phyloP scores from a whole-genome alignment of 345 rosid genomes.

The Moringa oleifera region DNA sequence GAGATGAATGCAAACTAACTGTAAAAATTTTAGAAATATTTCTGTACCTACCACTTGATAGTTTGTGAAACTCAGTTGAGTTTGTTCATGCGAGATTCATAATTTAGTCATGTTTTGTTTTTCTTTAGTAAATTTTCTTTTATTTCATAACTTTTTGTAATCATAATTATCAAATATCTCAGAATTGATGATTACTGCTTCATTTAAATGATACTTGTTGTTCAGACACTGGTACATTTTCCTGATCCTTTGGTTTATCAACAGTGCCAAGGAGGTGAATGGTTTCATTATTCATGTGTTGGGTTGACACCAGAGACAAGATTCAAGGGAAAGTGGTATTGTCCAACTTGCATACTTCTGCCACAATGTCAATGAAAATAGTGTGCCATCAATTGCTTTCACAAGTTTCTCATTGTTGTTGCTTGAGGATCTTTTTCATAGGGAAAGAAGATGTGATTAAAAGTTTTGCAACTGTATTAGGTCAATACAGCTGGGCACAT shows the following conservation, averaged over 20 bases:
- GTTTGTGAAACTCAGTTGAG: not conserved
- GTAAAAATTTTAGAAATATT: not conserved
- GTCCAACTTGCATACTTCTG: conserved; percentile 80
- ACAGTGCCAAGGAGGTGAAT: conserved; percentile 99
- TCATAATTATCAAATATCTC: not conserved
- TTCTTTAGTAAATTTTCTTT: too few species aligned
- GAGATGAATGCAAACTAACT: not conserved
- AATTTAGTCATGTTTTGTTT: not conserved
- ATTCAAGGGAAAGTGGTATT: conserved; percentile 98
- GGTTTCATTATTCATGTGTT: conserved; percentile 98
- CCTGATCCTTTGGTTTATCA: conserved; percentile 1
- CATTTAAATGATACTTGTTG: too few species aligned
- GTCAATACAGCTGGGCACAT: not conserved
- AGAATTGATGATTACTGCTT: too few species aligned
- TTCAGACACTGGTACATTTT: not conserved
- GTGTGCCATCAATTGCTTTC: not conserved
- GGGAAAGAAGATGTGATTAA: not conserved
- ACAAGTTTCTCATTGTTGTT: not conserved
- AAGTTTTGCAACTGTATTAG: not conserved
- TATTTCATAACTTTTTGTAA: not conserved
- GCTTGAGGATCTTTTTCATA: not conserved
- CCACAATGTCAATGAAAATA: conserved; percentile 26
- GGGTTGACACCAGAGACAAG: conserved; percentile 96
- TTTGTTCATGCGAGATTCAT: not conserved
- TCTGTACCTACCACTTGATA: not conserved